Evolutionary conservation across 1,284 basidiomycete genomes (phyloP).

Genomic region (Ceratobasidium sp.): DNA sequence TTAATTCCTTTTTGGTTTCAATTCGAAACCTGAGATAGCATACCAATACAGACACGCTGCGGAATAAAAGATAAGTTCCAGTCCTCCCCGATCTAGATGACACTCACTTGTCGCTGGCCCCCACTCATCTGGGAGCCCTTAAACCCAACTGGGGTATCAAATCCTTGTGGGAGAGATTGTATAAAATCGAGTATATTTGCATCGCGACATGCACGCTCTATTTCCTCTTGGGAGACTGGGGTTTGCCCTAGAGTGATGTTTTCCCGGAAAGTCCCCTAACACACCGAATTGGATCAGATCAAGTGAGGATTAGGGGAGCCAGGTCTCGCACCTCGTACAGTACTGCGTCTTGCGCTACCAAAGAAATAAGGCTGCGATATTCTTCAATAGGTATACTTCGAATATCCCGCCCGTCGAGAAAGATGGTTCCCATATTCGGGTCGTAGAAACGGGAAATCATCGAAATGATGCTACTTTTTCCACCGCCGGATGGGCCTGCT

Average conservation of each 20-base stretch:
- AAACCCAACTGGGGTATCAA: conserved; percentile 53
- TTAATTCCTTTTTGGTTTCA: neutral
- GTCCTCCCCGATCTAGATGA: neutral
- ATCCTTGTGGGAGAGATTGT: conserved; percentile 51
- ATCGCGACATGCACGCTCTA: conserved; percentile 49
- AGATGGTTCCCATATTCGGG: conserved; percentile 50
- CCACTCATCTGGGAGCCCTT: conserved; percentile 65
- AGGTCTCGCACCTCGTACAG: conserved; percentile 48
- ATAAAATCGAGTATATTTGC: conserved; percentile 54
- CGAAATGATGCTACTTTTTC: conserved; percentile 49
- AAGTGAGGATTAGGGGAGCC: neutral
- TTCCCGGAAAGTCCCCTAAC: conserved; percentile 47
- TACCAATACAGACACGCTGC: conserved; percentile 51
- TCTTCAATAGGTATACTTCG: conserved; percentile 49
- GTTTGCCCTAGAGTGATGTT: conserved; percentile 47
- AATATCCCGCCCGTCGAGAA: conserved; percentile 52
- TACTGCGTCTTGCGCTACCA: conserved; percentile 55
- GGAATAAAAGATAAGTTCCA: neutral
- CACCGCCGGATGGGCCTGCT: conserved; percentile 46
- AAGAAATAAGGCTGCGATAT: conserved; percentile 51
- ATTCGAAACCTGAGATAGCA: neutral
- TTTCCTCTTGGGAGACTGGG: conserved; percentile 49
- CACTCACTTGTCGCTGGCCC: conserved; percentile 52
- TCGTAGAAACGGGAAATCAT: conserved; percentile 55
- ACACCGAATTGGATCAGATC: neutral